phyloP scores from a whole-genome alignment of 2,329 filamentous ascomycete genomes.

The Arthrobotrys musiformis region DNA sequence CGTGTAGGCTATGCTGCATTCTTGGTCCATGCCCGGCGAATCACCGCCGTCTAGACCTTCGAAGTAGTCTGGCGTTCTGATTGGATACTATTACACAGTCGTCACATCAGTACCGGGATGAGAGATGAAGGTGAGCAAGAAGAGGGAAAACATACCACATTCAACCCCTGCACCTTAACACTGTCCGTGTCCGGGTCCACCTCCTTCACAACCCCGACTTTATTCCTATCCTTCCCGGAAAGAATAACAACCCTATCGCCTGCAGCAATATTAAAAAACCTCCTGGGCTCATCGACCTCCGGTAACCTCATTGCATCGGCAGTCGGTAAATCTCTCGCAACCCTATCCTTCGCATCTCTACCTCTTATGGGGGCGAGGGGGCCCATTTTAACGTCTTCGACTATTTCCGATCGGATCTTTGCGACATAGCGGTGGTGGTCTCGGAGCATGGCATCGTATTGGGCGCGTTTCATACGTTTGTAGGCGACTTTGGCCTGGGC shows the following conservation, averaged over 20 bases:
- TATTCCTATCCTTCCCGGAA: slow-evolving; percentile 81
- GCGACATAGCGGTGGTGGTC: slow-evolving; percentile 24
- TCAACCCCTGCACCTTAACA: slow-evolving; percentile 72
- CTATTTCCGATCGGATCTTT: slow-evolving; percentile 27
- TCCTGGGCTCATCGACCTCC: slow-evolving; percentile 58
- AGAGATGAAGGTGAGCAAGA: background rate
- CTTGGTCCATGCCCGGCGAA: slow-evolving; percentile 65
- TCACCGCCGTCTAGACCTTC: slow-evolving; percentile 61
- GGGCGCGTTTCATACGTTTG: slow-evolving; percentile 22
- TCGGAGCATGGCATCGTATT: slow-evolving; percentile 31
- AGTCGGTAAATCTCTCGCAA: slow-evolving; percentile 45
- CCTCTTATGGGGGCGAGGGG: slow-evolving; percentile 41
- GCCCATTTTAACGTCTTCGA: slow-evolving; percentile 41
- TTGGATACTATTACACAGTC: slow-evolving; percentile 19
- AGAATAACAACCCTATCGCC: slow-evolving; percentile 86
- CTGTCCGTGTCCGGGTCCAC: slow-evolving; percentile 69
- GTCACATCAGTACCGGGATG: background rate
- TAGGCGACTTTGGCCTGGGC: background rate
- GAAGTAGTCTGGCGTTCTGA: slow-evolving; percentile 52
- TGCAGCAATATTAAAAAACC: slow-evolving; percentile 71
- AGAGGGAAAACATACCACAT: slow-evolving; percentile 70
- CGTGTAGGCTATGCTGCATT: slow-evolving; percentile 72
- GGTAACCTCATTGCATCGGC: slow-evolving; percentile 43
- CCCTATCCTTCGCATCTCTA: slow-evolving; percentile 38
- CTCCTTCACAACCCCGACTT: slow-evolving; percentile 77